Evolutionary conservation across 78 protist genomes (phyloP).

Genomic region (Dictyostelium purpureum): DNA sequence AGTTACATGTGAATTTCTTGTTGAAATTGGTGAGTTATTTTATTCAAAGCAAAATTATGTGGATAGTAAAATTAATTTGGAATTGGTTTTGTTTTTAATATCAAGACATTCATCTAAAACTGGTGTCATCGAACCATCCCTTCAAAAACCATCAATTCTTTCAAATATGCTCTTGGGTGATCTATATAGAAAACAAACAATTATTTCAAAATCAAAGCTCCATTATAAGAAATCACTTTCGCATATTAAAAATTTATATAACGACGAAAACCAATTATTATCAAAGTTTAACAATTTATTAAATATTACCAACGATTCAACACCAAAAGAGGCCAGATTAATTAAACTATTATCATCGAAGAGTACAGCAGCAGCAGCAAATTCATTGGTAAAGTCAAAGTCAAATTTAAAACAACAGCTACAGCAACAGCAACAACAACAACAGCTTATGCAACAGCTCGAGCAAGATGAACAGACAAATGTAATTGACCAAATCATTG

Average conservation of each 20-base stretch:
- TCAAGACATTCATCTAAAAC: background rate
- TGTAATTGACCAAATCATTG: background rate
- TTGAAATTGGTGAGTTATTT: slow-evolving; percentile 64
- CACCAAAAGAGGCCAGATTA: slow-evolving; percentile 63
- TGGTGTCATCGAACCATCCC: slow-evolving; percentile 1
- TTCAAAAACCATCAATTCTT: background rate
- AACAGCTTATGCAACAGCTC: background rate
- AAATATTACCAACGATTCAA: slow-evolving; percentile 25
- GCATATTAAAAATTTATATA: background rate
- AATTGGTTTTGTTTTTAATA: slow-evolving; percentile 12
- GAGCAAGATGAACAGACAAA: background rate
- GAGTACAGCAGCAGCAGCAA: background rate
- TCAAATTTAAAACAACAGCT: too few relatives aligned
- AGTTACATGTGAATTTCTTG: slow-evolving; percentile 59
- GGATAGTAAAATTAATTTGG: slow-evolving; percentile 48
- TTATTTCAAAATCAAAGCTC: background rate
- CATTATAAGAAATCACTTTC: background rate
- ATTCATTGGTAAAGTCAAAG: too few relatives aligned
- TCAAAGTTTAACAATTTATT: background rate
- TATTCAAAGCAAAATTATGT: slow-evolving; percentile 37
- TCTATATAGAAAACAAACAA: slow-evolving; percentile 30
- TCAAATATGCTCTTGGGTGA: slow-evolving; percentile 70
- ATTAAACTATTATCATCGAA: slow-evolving; percentile 28
- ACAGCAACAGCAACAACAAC: background rate
- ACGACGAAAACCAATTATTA: background rate